phyloP scores from a whole-genome alignment of 352 stramenopile genomes.

The Pythium aphanidermatum region DNA sequence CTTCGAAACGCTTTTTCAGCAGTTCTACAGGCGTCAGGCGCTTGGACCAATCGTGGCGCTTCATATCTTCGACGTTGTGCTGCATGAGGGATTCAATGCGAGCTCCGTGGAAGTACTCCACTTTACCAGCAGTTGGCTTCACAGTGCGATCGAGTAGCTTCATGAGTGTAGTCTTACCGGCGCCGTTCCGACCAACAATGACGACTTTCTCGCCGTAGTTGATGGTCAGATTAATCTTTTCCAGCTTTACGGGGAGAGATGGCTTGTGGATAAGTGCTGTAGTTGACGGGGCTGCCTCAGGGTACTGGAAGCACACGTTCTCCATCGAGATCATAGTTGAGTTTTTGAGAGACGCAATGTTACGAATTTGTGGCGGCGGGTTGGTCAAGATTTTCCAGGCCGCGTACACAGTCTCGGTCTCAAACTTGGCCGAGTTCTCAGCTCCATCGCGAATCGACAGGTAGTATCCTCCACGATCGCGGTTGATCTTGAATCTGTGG shows the following conservation, averaged over 20 bases:
- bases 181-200: constrained; percentile 81
- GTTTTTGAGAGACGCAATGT: constrained; percentile 39
- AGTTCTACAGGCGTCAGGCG: constrained; percentile 37
- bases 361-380: constrained; percentile 45
- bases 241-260: constrained; percentile 30
- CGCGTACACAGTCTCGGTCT: constrained; percentile 24
- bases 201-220: constrained; percentile 79
- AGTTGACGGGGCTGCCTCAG: neutral
- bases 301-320: constrained; percentile 45
- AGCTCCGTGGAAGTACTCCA: constrained; percentile 42
- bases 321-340: constrained; percentile 49
- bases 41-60: constrained; percentile 40
- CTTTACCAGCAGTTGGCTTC: constrained; percentile 30
- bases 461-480: constrained; percentile 41
- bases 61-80: constrained; percentile 56
- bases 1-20: constrained; percentile 28
- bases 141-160: constrained; percentile 89
- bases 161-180: constrained; percentile 91
- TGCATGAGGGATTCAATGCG: constrained; percentile 52
- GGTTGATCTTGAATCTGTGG: constrained; percentile 50
- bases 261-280: constrained; percentile 13
- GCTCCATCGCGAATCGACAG: constrained; percentile 25
- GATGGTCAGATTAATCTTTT: constrained; percentile 66
- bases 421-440: constrained; percentile 37
- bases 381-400: constrained; percentile 38